phyloP scores from a whole-genome alignment of 2,329 filamentous ascomycete species.

The Trichothecium roseum region DNA sequence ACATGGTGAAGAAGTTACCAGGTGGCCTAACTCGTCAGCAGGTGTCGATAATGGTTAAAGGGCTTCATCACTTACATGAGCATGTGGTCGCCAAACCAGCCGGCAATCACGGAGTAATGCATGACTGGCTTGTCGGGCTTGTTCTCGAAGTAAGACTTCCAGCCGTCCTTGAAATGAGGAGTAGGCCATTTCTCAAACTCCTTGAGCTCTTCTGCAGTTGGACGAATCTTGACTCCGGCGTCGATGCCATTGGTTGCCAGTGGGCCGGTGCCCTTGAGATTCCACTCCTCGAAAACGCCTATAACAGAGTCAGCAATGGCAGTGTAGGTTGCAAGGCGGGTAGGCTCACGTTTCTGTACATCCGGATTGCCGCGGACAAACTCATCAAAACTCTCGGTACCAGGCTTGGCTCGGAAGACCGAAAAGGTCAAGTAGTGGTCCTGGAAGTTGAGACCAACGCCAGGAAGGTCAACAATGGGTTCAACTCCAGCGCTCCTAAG shows the following conservation, averaged over 20 bases:
- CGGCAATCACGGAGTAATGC: conserved; percentile 71
- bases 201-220: conserved; percentile 55
- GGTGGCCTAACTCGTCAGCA: conserved; percentile 47
- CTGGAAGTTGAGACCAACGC: conserved; percentile 68
- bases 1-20: conserved; percentile 77
- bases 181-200: conserved; percentile 65
- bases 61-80: conserved; percentile 32
- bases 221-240: conserved; percentile 68
- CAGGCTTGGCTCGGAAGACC: conserved; percentile 61
- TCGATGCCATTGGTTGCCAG: conserved; percentile 72
- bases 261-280: conserved; percentile 67
- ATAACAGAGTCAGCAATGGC: not conserved
- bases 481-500: conserved; percentile 58
- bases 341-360: conserved; percentile 48
- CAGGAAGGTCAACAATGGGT: conserved; percentile 59
- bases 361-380: conserved; percentile 66
- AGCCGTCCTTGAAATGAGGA: conserved; percentile 62
- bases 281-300: conserved; percentile 67
- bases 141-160: conserved; percentile 75
- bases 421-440: conserved; percentile 67
- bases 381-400: conserved; percentile 70
- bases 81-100: conserved; percentile 53
- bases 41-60: conserved; percentile 27
- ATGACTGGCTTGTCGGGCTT: conserved; percentile 82
- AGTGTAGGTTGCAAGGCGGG: not conserved